These are phyloP conservation scores for Rhizopogon vulgaris DNA, from an alignment of 768 basidiomycete genomes.

Conservation along the genomic window DNA sequence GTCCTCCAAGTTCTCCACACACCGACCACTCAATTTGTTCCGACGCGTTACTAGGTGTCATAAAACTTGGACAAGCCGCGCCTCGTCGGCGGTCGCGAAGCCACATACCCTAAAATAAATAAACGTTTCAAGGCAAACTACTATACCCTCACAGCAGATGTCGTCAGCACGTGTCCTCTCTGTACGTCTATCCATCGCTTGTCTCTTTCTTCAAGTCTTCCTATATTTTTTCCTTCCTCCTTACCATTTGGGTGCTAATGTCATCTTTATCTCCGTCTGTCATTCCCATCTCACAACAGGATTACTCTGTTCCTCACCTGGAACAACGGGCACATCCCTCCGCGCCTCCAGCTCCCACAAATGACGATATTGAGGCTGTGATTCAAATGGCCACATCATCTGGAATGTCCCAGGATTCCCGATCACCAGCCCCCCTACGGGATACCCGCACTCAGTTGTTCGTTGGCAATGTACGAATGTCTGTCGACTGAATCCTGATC, in stretches of 20 bases:
- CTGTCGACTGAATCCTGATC: conserved; percentile 1
- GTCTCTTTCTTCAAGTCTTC: not conserved
- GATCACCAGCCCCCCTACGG: conserved; percentile 39
- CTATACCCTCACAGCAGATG: conserved; percentile 11
- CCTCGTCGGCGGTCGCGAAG: not conserved
- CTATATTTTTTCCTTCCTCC: not conserved
- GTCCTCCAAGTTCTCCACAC: not conserved
- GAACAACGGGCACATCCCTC: conserved; percentile 1
- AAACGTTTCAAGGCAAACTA: not conserved
- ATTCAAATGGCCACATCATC: conserved; percentile 87
- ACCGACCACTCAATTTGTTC: not conserved
- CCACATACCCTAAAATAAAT: conserved; percentile 7
- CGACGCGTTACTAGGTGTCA: not conserved
- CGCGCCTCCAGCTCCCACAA: conserved; percentile 37
- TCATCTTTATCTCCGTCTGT: not conserved
- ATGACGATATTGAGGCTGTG: conserved; percentile 87
- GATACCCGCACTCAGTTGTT: conserved; percentile 96
- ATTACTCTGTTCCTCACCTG: not conserved
- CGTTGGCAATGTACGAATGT: conserved; percentile 79
- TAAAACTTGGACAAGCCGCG: not conserved
- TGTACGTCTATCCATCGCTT: conserved; percentile 4
- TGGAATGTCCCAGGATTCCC: conserved; percentile 43
- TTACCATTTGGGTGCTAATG: not conserved
- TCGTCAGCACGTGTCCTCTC: conserved; percentile 4
- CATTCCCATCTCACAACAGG: conserved; percentile 7